A percentile compares a stretch with the other conserved stretches of the same genome.
These are phyloP conservation scores for Eimeria acervulina DNA, from an alignment of 169 alveolate genomes.

Conservation along the genomic window DNA sequence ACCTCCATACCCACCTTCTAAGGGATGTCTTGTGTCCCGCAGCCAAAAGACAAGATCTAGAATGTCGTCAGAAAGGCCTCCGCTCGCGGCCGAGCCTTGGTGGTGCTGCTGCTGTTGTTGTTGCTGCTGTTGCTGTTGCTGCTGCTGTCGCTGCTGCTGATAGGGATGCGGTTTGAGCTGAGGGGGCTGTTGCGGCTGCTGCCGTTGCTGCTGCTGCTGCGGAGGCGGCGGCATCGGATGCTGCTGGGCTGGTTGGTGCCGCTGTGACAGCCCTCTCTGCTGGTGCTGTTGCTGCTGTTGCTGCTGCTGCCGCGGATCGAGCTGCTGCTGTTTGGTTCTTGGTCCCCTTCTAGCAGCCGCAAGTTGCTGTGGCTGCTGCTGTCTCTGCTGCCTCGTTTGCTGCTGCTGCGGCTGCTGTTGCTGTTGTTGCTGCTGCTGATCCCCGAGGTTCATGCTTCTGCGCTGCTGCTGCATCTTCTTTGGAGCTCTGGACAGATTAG, in stretches of 20 bases:
- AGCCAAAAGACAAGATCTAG: slow-evolving; percentile 30
- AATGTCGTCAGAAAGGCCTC: not conserved
- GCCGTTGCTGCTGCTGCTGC: slow-evolving; percentile 8
- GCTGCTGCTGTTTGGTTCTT: not conserved
- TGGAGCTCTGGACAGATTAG: not conserved
- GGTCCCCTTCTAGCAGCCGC: not conserved
- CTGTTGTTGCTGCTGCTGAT: slow-evolving; percentile 16
- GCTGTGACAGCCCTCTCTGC: not conserved
- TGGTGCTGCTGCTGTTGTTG: slow-evolving; percentile 43
- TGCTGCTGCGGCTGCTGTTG: slow-evolving; percentile 35
- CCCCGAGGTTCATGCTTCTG: not conserved
- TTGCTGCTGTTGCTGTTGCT: not conserved
- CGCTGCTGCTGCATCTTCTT: not conserved
- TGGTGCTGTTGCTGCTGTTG: slow-evolving; percentile 31
- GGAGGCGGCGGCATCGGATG: not conserved
- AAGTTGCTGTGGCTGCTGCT: slow-evolving; percentile 18
- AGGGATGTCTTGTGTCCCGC: slow-evolving; percentile 28
- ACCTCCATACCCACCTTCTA: slow-evolving; percentile 10
- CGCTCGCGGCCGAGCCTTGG: not conserved
- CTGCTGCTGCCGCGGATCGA: not conserved
- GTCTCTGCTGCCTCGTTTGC: not conserved
- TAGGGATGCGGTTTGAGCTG: not conserved
- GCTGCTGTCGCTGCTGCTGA: not conserved
- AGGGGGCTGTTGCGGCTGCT: not conserved
- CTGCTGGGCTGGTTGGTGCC: not conserved